Conservation (phyloP, 805 yeast species). For the Komagataella pastoris region DNA sequence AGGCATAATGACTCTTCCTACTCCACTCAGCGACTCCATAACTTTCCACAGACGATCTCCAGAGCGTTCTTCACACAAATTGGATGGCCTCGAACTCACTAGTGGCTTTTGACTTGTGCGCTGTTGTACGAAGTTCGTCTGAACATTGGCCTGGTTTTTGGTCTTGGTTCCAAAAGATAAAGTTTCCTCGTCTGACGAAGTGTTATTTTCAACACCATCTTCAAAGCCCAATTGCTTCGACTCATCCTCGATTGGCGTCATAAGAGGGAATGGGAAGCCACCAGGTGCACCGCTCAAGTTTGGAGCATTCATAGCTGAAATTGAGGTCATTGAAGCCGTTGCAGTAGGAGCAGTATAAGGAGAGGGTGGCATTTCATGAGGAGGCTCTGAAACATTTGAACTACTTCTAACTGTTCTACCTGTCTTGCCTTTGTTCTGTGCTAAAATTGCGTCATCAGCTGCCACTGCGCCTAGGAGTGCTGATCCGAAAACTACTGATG, state of each 20-base stretch:
- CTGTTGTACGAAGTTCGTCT: conserved; percentile 23
- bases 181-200: conserved; percentile 24
- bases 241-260: conserved; percentile 23
- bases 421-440: conserved; percentile 12
- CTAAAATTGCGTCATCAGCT: conserved; percentile 44
- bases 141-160: conserved; percentile 38
- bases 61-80: conserved; percentile 12
- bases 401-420: conserved; percentile 12
- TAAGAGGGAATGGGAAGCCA: conserved; percentile 35
- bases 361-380: conserved; percentile 28
- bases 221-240: conserved; percentile 16
- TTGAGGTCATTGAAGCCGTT: conserved; percentile 53
- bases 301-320: conserved; percentile 31
- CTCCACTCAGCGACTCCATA: conserved; percentile 75
- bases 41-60: conserved; percentile 73
- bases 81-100: neutral
- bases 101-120: conserved; percentile 1
- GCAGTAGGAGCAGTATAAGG: conserved; percentile 76
- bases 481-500: conserved; percentile 94
- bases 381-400: conserved; percentile 9
- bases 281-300: conserved; percentile 15
- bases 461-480: conserved; percentile 95
- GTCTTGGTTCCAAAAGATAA: conserved; percentile 50
- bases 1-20: conserved; percentile 72
- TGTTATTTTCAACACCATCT: conserved; percentile 5